phyloP scores from a whole-genome alignment of 164 flowering plant genomes.

The Magnolia sinica region DNA sequence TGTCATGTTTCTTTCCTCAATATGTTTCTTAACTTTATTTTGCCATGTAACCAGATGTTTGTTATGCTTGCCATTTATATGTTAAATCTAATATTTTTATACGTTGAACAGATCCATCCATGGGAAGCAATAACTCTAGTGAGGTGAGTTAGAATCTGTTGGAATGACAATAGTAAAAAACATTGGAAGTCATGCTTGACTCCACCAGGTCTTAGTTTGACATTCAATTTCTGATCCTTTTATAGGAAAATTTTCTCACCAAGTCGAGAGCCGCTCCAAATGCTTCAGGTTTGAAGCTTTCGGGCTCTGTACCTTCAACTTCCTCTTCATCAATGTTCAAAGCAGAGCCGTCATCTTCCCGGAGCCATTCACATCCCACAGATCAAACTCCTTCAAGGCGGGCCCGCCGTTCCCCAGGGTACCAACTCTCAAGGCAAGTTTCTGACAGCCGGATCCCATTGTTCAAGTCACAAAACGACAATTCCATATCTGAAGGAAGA shows the following conservation, averaged over 20 bases:
- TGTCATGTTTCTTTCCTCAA: no score
- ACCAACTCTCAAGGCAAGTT: slow-evolving; percentile 52
- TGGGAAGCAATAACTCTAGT: slow-evolving; percentile 34
- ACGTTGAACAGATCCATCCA: slow-evolving; percentile 40
- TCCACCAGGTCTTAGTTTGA: neutral
- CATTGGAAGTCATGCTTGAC: neutral
- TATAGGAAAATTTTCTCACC: slow-evolving; percentile 45
- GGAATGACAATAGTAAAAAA: neutral
- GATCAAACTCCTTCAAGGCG: slow-evolving; percentile 55
- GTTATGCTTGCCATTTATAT: neutral
- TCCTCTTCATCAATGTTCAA: slow-evolving; percentile 36
- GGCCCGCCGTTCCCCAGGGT: slow-evolving; percentile 58
- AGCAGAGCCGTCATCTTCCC: slow-evolving; percentile 32
- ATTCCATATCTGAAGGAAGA: slow-evolving; percentile 64
- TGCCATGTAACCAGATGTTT: neutral
- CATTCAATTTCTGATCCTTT: slow-evolving; percentile 4
- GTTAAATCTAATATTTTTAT: slow-evolving; percentile 19
- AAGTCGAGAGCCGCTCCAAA: slow-evolving; percentile 40
- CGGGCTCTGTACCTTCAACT: slow-evolving; percentile 48
- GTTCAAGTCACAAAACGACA: slow-evolving; percentile 51
- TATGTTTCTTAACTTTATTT: neutral
- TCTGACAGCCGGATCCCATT: slow-evolving; percentile 57
- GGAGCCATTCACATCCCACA: slow-evolving; percentile 27
- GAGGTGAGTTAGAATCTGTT: slow-evolving; percentile 44
- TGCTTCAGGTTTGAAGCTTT: slow-evolving; percentile 40